phyloP scores from a whole-genome alignment of 2,329 filamentous ascomycete genomes.

The Penicillium sp. region DNA sequence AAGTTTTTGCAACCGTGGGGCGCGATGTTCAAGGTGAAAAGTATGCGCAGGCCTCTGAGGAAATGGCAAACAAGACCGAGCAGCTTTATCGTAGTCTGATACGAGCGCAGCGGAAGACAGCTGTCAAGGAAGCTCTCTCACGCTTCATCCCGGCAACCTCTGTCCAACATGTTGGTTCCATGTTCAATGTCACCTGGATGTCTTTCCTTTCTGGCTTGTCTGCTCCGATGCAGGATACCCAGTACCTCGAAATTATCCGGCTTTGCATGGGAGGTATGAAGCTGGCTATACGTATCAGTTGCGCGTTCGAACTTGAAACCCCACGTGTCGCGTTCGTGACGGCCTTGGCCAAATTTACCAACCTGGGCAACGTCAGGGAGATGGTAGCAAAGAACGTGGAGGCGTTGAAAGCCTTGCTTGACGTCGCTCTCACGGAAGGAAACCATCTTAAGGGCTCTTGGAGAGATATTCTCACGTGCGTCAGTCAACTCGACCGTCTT shows the following conservation, averaged over 20 bases:
- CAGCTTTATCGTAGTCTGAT: slow-evolving; percentile 91
- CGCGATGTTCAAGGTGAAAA: slow-evolving; percentile 86
- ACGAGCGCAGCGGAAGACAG: slow-evolving; percentile 74
- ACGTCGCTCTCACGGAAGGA: slow-evolving; percentile 85
- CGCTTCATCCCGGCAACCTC: slow-evolving; percentile 87
- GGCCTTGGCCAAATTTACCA: slow-evolving; percentile 84
- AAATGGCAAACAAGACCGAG: slow-evolving; percentile 71
- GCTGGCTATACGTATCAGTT: slow-evolving; percentile 83
- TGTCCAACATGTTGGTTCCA: slow-evolving; percentile 87
- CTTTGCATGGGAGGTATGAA: slow-evolving; percentile 93
- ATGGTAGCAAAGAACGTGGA: slow-evolving; percentile 96
- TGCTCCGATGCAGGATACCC: slow-evolving; percentile 82
- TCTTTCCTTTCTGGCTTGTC: slow-evolving; percentile 92
- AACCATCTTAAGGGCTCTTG: slow-evolving; percentile 82
- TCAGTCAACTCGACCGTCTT: slow-evolving; percentile 89
- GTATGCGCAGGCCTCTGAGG: slow-evolving; percentile 87
- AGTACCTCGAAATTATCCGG: slow-evolving; percentile 84
- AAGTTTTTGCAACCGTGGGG: slow-evolving; percentile 82
- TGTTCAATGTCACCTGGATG: slow-evolving; percentile 99
- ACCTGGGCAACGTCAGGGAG: slow-evolving; percentile 87
- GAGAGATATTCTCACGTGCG: slow-evolving; percentile 89
- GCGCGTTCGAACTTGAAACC: slow-evolving; percentile 82
- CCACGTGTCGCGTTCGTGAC: slow-evolving; percentile 90
- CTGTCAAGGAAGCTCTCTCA: slow-evolving; percentile 57
- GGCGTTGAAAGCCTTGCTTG: slow-evolving; percentile 80